Conservation (phyloP, 1,284 basidiomycete species). For the Ganoderma meredithae region DNA sequence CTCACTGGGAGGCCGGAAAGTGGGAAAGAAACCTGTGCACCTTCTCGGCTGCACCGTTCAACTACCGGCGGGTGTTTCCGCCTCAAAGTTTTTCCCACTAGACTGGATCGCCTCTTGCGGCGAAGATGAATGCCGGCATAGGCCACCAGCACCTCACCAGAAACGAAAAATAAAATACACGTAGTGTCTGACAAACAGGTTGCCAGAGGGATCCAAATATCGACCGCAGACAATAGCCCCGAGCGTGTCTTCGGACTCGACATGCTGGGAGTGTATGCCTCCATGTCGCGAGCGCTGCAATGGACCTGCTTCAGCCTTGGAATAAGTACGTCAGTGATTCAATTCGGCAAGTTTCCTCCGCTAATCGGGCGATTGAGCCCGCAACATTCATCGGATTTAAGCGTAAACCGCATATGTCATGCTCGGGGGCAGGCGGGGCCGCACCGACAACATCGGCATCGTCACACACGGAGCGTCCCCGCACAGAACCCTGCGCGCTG, state of each 20-base stretch:
- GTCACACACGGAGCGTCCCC: background rate
- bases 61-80: background rate
- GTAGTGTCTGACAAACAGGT: background rate
- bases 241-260: background rate
- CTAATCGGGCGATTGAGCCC: background rate
- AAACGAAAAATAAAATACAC: background rate
- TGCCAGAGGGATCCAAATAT: background rate
- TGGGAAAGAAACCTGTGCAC: background rate
- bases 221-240: background rate
- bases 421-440: background rate
- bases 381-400: background rate
- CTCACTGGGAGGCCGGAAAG: background rate
- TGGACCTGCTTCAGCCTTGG: background rate
- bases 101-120: background rate
- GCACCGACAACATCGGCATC: background rate
- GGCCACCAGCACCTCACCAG: background rate
- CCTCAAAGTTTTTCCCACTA: background rate
- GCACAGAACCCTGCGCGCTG: background rate
- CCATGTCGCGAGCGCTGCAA: background rate
- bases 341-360: background rate
- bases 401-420: background rate
- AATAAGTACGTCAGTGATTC: constrained; percentile 1
- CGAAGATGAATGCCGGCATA: constrained; percentile 1
- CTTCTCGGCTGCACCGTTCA: background rate
- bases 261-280: background rate